Base-by-base conservation (phyloP, 768 basidiomycete genomes). In the Macrolepiota fuliginosa region DNA sequence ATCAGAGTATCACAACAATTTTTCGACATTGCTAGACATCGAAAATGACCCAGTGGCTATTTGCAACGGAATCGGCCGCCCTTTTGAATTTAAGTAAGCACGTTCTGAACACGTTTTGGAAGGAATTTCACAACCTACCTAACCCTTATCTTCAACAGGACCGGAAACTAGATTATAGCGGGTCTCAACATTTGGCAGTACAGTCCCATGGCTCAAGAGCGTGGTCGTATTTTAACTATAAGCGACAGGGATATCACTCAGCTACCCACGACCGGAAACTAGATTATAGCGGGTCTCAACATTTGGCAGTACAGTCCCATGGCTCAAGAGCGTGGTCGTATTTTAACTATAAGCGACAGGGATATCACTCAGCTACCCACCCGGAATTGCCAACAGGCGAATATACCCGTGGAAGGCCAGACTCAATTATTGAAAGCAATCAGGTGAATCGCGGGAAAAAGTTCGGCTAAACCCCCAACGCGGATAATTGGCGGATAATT, bases 381-480 rank as follows among this genome's bases (percentile, higher is more conserved):
- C 29, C 27, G 32, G 17, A 54, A 35, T 7, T 17, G 11, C 39
- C 40, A 17, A 27, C 42, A 56, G 15, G 27, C 39, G 54, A 56
- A 29, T 13, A 22, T 15, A 45, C 24, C 53, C 53, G 19, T 6
- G 53, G 46, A 29, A 32, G 29, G 19, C 46, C 32, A 17, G 24
- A 24, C 36, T 40, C 32, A 59, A 53, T 17, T 52, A 22, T 27
- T 17, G 17, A 54, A 19, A 2, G 17, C 3, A n/a, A n/a, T 45
- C 60, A 61, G 60, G 53, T 61, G 60, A 61, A 24, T 12, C 10
- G 13, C 36, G 58, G 58, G n/a, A 53, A 29, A 29, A 49, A 24
- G 2, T 1, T 39, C 54, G 60, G 60, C 9, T 37, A 49, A 54
- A 55, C 40, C 19, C 19, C 49, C 57, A 39, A 17, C 9, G 4